Evolutionary conservation across 805 yeast species (phyloP), one percentile per base, ranked within the genome.

Genomic region (Blastobotrys muscicola): DNA sequence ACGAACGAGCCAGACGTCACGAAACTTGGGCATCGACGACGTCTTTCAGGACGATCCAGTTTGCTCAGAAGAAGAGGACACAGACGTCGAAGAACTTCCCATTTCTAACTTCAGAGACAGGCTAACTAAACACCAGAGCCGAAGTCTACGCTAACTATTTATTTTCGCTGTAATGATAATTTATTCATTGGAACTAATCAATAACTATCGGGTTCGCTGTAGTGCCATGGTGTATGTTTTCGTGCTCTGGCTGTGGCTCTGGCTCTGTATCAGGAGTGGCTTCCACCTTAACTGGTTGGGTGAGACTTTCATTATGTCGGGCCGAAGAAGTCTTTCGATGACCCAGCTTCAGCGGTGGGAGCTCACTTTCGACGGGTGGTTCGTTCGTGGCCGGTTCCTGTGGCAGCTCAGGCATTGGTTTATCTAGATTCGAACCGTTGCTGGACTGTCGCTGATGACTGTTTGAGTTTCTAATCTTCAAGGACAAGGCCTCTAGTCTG

Each of bases 401-500:
- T 31, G 33, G 33, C 13, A n/a, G 7, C 9, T 33, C 36, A 20
- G 26, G 36, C 16, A 12, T n/a, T 3, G 36, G 10, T n/a, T 33
- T 15, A 12, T 33, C 36, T 6, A 12, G 36, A n/a, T 8, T 9
- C 4, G 36, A 33, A 4, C 12, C 16, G 15, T 13, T 9, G 15
- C 36, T 10, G 15, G 15, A 33, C 36, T 33, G 36, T 15, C 15
- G 16, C 12, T 33, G 13, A 15, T 12, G 16, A 8, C 13, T 39
- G 26, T 40, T 41, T 3, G 40, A 36, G 33, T 44, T 44, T 31
- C 49, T 37, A 30, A 51, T 47, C 42, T 44, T 50, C 41, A 51
- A 37, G 9, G 53, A 45, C 36, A 51, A 33, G 4, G 55, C 55
- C 16, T 49, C 52, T 45, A 51, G 46, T 11, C 55, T 43, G 40